A percentile compares a stretch with the other conserved stretches of the same genome.
phyloP scores from a whole-genome alignment of 768 basidiomycete species.

The Mycena kentingensis region DNA sequence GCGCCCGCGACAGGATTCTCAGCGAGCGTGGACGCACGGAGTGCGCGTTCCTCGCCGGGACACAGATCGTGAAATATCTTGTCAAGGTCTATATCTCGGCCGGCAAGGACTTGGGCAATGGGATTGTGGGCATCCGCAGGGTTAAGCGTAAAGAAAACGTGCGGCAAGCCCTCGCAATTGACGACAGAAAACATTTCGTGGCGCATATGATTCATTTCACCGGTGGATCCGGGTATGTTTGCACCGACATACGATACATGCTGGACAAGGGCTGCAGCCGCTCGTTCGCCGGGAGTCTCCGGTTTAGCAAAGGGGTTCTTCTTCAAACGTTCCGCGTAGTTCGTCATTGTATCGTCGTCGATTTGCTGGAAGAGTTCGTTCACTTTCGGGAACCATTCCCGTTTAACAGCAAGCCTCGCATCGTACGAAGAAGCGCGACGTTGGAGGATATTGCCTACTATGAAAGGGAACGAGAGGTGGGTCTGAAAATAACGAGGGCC shows the following conservation, averaged over 20 bases:
- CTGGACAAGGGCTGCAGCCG: slow-evolving; percentile 12
- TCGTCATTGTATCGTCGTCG: background rate
- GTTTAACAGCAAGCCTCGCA: slow-evolving; percentile 11
- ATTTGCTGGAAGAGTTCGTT: slow-evolving; percentile 8
- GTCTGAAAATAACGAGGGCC: slow-evolving; percentile 13
- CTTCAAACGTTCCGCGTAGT: slow-evolving; percentile 9
- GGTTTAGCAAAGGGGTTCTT: slow-evolving; percentile 17
- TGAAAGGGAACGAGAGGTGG: slow-evolving; percentile 18
- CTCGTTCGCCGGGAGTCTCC: slow-evolving; percentile 21
- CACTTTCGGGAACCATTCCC: slow-evolving; percentile 17
- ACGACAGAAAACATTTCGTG: slow-evolving; percentile 17
- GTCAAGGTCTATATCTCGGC: slow-evolving; percentile 22
- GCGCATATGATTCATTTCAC: slow-evolving; percentile 19
- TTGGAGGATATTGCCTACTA: slow-evolving; percentile 19
- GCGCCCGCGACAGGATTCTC: background rate
- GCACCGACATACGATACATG: slow-evolving; percentile 22
- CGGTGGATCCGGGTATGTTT: slow-evolving; percentile 22
- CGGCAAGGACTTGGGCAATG: slow-evolving; percentile 23
- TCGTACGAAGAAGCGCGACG: slow-evolving; percentile 12
- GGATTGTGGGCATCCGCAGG: slow-evolving; percentile 24
- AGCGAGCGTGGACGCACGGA: background rate
- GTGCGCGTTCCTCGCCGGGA: background rate
- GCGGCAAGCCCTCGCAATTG: slow-evolving; percentile 17
- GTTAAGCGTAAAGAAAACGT: slow-evolving; percentile 24
- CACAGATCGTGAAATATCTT: slow-evolving; percentile 12